Evolutionary conservation across 179 eudicot genomes (phyloP).

Genomic region (Silene noctiflora): DNA sequence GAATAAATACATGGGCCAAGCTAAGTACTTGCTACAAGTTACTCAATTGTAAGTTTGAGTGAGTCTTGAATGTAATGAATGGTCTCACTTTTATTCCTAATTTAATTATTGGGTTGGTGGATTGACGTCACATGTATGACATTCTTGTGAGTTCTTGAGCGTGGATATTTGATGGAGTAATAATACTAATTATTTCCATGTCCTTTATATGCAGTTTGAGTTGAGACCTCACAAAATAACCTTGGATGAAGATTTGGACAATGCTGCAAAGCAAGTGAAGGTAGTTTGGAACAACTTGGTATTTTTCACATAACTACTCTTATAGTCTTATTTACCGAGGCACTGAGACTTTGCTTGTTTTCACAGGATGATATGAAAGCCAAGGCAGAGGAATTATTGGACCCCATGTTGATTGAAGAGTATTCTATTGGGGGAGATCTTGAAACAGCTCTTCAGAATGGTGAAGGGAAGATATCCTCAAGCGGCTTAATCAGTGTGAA

Average conservation of each 20-base stretch:
- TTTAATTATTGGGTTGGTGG: background rate
- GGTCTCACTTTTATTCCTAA: too few relatives aligned
- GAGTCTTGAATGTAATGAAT: background rate
- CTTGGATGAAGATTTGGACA: slow-evolving; percentile 66
- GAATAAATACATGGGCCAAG: too few relatives aligned
- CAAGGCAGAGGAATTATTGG: slow-evolving; percentile 40
- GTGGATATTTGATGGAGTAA: background rate
- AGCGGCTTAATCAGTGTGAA: slow-evolving; percentile 70
- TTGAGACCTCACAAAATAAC: slow-evolving; percentile 70
- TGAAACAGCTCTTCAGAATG: slow-evolving; percentile 54
- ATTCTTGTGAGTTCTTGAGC: background rate
- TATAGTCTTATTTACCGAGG: background rate
- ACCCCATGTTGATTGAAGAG: slow-evolving; percentile 53
- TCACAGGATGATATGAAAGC: slow-evolving; percentile 63
- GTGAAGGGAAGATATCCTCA: slow-evolving; percentile 48
- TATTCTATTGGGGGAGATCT: slow-evolving; percentile 63
- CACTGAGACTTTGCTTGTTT: background rate
- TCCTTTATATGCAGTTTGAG: slow-evolving; percentile 36
- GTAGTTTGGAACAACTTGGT: slow-evolving; percentile 23
- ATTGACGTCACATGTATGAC: background rate
- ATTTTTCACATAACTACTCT: background rate
- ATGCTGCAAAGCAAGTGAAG: slow-evolving; percentile 64
- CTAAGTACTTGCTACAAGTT: too few relatives aligned
- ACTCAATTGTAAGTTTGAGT: background rate
- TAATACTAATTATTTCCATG: too few relatives aligned